Conservation (phyloP, 108 stramenopile species). For the Ochromonas danica region DNA sequence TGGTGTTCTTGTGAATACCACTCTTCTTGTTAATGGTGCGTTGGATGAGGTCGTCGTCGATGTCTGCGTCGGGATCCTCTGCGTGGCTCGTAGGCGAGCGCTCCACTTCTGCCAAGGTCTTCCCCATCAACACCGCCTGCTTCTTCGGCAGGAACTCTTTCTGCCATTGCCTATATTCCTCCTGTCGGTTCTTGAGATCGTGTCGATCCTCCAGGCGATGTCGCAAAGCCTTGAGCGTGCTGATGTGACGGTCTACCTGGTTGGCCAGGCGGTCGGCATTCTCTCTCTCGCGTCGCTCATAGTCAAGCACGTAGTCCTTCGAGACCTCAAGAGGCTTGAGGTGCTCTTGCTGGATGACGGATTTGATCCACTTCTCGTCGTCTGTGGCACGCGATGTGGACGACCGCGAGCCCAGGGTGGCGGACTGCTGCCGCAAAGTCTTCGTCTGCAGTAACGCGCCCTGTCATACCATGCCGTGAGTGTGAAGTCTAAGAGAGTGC, state of each 20-base stretch:
- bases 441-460: slow-evolving; percentile 3
- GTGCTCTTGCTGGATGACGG: slow-evolving; percentile 20
- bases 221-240: not conserved
- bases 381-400: not conserved
- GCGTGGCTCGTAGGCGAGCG: not conserved
- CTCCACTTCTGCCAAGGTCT: not conserved
- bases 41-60: not conserved
- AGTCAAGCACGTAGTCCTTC: slow-evolving; percentile 23
- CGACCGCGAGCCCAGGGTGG: too few species aligned
- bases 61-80: not conserved
- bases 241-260: slow-evolving; percentile 30
- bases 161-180: slow-evolving; percentile 33
- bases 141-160: slow-evolving; percentile 33
- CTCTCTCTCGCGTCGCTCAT: not conserved
- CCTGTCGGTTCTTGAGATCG: not conserved
- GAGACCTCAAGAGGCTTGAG: slow-evolving; percentile 27
- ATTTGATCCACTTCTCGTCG: slow-evolving; percentile 20
- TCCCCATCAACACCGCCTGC: slow-evolving; percentile 27
- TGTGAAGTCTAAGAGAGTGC: slow-evolving; percentile 1
- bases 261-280: not conserved
- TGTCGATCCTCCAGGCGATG: not conserved
- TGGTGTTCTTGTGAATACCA: too few species aligned
- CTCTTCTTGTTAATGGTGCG: not conserved
- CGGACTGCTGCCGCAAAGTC: not conserved
- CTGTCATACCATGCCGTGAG: too few species aligned